These are phyloP conservation scores for Wickerhamomyces queroliae DNA, from an alignment of 805 yeast species.

Conservation along the genomic window DNA sequence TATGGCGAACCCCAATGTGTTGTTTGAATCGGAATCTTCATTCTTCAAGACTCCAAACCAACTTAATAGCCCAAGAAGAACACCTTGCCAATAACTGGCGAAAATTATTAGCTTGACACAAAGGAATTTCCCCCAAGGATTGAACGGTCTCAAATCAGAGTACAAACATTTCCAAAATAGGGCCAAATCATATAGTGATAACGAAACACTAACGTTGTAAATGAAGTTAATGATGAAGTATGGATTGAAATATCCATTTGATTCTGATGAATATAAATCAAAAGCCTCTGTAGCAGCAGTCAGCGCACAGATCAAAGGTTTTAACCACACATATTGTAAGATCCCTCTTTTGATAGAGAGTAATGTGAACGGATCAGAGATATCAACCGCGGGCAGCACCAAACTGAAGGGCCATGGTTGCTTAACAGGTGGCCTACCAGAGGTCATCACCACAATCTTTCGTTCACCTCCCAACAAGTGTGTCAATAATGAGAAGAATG, in stretches of 20 bases:
- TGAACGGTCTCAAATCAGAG: slow-evolving; percentile 65
- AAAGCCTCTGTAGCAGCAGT: slow-evolving; percentile 39
- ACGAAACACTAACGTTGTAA: slow-evolving; percentile 75
- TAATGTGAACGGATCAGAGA: slow-evolving; percentile 81
- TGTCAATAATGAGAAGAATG: slow-evolving; percentile 80
- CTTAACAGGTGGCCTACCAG: slow-evolving; percentile 64
- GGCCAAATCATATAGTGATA: slow-evolving; percentile 81
- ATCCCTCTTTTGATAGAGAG: slow-evolving; percentile 76
- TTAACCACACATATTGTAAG: slow-evolving; percentile 91
- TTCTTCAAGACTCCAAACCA: slow-evolving; percentile 37
- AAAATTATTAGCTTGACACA: slow-evolving; percentile 92
- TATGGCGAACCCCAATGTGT: slow-evolving; percentile 46
- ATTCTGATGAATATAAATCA: slow-evolving; percentile 46
- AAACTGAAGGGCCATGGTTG: slow-evolving; percentile 54
- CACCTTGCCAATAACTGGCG: slow-evolving; percentile 96
- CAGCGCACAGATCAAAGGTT: slow-evolving; percentile 72
- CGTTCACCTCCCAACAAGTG: slow-evolving; percentile 90
- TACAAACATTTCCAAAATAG: slow-evolving; percentile 91
- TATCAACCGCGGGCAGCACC: slow-evolving; percentile 58
- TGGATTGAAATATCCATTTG: slow-evolving; percentile 40
- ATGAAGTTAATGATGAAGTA: slow-evolving; percentile 60
- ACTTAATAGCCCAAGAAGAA: slow-evolving; percentile 48
- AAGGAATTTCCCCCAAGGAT: slow-evolving; percentile 88
- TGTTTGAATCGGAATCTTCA: slow-evolving; percentile 26
- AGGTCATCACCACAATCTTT: slow-evolving; percentile 62